Evolutionary conservation across 495 filamentous ascomycete genomes (phyloP).

Genomic region (Letharia lupina): DNA sequence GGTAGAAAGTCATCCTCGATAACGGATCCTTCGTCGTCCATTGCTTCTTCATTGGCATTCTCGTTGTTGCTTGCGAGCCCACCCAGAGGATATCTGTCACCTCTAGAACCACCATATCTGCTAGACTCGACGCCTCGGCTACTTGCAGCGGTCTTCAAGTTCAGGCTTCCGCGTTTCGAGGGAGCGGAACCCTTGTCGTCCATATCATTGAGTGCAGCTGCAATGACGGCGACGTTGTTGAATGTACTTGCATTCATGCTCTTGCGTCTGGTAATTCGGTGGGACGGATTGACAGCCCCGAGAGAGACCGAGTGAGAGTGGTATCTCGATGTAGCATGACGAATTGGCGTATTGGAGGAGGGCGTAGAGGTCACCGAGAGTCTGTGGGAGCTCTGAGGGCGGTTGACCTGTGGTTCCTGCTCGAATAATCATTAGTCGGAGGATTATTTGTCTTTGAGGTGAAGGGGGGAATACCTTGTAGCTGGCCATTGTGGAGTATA

Average conservation of each 20-base stretch:
- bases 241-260: conserved; percentile 73
- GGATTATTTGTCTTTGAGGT: background rate
- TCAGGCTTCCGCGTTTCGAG: conserved; percentile 39
- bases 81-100: conserved; percentile 2
- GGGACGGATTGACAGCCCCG: conserved; percentile 66
- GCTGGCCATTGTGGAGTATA: conserved; percentile 16
- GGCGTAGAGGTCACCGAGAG: conserved; percentile 22
- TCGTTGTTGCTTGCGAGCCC: conserved; percentile 39
- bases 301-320: conserved; percentile 78
- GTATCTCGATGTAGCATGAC: conserved; percentile 55
- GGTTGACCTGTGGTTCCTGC: conserved; percentile 21
- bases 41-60: conserved; percentile 49
- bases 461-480: conserved; percentile 17
- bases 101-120: conserved; percentile 30
- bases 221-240: conserved; percentile 65
- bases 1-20: conserved; percentile 22
- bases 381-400: conserved; percentile 24
- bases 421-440: conserved; percentile 1
- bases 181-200: conserved; percentile 30
- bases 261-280: conserved; percentile 88
- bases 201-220: conserved; percentile 65
- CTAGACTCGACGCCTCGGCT: conserved; percentile 40
- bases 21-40: conserved; percentile 39
- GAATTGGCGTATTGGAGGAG: conserved; percentile 21
- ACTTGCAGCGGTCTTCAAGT: conserved; percentile 32